Evolutionary conservation across 441 rosid species (phyloP).

Genomic region (Pelargonium australe): DNA sequence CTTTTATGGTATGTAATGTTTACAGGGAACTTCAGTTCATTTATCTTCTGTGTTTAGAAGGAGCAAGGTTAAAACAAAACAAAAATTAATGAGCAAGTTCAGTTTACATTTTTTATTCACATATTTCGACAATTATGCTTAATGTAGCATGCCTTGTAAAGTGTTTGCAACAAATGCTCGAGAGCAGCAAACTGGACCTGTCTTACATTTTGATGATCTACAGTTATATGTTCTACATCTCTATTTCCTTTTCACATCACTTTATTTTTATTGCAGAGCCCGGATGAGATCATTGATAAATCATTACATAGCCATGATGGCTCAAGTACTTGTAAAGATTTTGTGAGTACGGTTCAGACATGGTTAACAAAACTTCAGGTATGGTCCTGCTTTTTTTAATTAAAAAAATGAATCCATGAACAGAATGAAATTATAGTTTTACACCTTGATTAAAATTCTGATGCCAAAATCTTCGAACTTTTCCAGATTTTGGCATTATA

Average conservation of each 20-base stretch:
- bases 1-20: conserved; percentile 63
- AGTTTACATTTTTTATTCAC: not conserved
- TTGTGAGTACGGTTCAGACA: conserved; percentile 60
- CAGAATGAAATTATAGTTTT: no score
- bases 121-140: not conserved
- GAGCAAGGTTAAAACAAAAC: no score
- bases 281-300: conserved; percentile 69
- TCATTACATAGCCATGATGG: conserved; percentile 55
- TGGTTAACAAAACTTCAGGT: conserved; percentile 83
- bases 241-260: not conserved
- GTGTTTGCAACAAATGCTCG: not conserved
- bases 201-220: not conserved
- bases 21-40: not conserved
- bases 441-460: no score
- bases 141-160: not conserved
- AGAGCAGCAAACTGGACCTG: not conserved
- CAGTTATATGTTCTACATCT: not conserved
- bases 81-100: not conserved
- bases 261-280: conserved; percentile 40
- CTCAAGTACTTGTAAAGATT: conserved; percentile 62
- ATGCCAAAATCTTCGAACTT: no score
- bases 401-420: no score
- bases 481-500: no score
- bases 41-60: not conserved
- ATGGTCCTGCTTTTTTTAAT: not conserved